Evolutionary conservation across 805 yeast genomes (phyloP).

Genomic region (Komagataella pseudopastoris): DNA sequence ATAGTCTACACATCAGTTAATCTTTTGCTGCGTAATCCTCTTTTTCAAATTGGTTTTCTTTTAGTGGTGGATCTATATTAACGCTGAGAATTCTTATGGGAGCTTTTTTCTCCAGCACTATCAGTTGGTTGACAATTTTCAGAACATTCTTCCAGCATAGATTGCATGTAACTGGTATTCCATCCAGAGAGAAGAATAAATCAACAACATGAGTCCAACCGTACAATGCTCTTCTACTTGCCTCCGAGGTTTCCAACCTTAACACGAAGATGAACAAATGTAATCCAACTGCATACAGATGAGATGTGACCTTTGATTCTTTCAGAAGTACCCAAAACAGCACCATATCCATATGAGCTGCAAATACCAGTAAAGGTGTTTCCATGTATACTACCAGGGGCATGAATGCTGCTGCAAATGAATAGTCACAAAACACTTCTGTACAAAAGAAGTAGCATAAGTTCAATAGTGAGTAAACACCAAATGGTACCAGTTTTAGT

Average conservation of each 20-base stretch:
- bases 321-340: conserved; percentile 14
- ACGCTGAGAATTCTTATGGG: neutral
- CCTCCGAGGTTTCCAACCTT: conserved; percentile 23
- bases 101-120: neutral
- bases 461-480: conserved; percentile 26
- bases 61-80: neutral
- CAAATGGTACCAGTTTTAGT: conserved; percentile 25
- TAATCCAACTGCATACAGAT: conserved; percentile 18
- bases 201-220: conserved; percentile 12
- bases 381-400: conserved; percentile 25
- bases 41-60: neutral
- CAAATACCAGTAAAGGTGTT: conserved; percentile 20
- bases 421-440: conserved; percentile 19
- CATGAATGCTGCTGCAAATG: conserved; percentile 17
- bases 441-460: conserved; percentile 17
- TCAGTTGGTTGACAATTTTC: neutral
- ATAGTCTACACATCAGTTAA: conserved; percentile 1
- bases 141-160: neutral
- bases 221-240: conserved; percentile 16
- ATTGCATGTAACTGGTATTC: conserved; percentile 4
- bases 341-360: conserved; percentile 25
- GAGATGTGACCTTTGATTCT: conserved; percentile 13
- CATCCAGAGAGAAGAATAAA: conserved; percentile 6
- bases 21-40: conserved; percentile 1
- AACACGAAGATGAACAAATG: conserved; percentile 23